Evolutionary conservation across 306 rosid genomes (phyloP).

Genomic region (Vigna trinervia): DNA sequence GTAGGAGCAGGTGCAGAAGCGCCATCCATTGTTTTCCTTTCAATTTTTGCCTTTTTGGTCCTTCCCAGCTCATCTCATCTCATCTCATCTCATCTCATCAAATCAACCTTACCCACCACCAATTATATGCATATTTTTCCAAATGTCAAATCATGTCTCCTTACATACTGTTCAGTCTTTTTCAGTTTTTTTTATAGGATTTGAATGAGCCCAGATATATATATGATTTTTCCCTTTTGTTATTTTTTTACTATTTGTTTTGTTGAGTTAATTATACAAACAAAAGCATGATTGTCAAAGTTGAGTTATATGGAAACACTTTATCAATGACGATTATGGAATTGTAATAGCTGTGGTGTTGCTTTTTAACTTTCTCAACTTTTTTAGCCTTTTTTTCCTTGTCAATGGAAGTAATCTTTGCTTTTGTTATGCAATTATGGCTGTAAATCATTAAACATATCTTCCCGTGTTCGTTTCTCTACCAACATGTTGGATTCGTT

Average conservation of each 20-base stretch:
- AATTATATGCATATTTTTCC: conserved; percentile 51
- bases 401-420: conserved; percentile 64
- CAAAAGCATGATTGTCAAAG: conserved; percentile 70
- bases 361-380: conserved; percentile 48
- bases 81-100: conserved; percentile 9
- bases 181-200: conserved; percentile 62
- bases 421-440: conserved; percentile 58
- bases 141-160: conserved; percentile 54
- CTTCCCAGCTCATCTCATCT: conserved; percentile 37
- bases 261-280: conserved; percentile 66
- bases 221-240: conserved; percentile 22
- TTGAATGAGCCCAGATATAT: conserved; percentile 57
- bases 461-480: conserved; percentile 49
- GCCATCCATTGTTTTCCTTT: conserved; percentile 55
- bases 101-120: conserved; percentile 51
- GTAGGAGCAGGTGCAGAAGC: conserved; percentile 95
- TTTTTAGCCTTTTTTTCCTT: conserved; percentile 46
- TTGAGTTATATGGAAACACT: conserved; percentile 60
- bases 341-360: conserved; percentile 62
- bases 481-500: conserved; percentile 50
- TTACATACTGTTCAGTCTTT: conserved; percentile 61
- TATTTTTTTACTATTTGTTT: conserved; percentile 45
- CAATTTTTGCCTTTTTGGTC: conserved; percentile 19
- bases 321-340: conserved; percentile 58
- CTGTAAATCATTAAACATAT: conserved; percentile 47